These are phyloP conservation scores for Alternaria sp. DNA, from an alignment of 2,329 filamentous ascomycete genomes.

Conservation along the genomic window DNA sequence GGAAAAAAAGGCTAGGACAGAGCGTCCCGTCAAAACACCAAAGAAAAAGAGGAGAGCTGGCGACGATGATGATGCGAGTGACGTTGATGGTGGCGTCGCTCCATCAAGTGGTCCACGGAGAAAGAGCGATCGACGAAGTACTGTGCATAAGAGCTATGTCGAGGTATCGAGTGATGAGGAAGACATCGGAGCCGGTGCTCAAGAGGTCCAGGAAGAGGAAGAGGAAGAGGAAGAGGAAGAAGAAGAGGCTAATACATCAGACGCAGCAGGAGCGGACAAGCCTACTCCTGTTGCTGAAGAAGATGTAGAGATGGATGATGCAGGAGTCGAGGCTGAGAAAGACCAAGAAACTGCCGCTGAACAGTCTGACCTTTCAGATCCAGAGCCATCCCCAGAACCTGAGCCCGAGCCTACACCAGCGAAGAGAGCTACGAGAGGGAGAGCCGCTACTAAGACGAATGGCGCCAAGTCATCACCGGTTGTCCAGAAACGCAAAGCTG, in stretches of 20 bases:
- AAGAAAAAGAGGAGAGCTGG: slow-evolving; percentile 45
- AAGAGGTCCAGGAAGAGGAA: slow-evolving; percentile 29
- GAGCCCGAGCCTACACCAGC: slow-evolving; percentile 25
- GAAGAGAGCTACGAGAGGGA: slow-evolving; percentile 26
- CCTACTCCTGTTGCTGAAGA: slow-evolving; percentile 29
- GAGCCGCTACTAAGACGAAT: slow-evolving; percentile 27
- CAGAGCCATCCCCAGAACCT: slow-evolving; percentile 28
- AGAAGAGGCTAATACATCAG: slow-evolving; percentile 24
- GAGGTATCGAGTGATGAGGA: slow-evolving; percentile 56
- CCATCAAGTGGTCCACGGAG: slow-evolving; percentile 54
- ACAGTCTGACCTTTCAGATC: slow-evolving; percentile 22
- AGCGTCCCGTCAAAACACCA: slow-evolving; percentile 48
- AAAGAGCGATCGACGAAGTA: slow-evolving; percentile 52
- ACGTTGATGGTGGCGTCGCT: slow-evolving; percentile 27
- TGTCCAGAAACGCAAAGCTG: slow-evolving; percentile 27
- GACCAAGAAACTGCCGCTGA: slow-evolving; percentile 19
- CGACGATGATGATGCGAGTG: slow-evolving; percentile 48
- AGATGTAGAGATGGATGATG: slow-evolving; percentile 44
- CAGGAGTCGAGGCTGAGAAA: slow-evolving; percentile 14
- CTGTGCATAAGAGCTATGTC: slow-evolving; percentile 54
- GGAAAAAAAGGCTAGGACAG: slow-evolving; percentile 41
- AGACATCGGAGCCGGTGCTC: slow-evolving; percentile 43
- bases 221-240: slow-evolving; percentile 24
- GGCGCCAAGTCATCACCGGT: slow-evolving; percentile 24
- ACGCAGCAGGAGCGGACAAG: slow-evolving; percentile 22